These are phyloP conservation scores for Eimeria sp. DNA, from an alignment of 169 alveolate species.

Conservation along the genomic window DNA sequence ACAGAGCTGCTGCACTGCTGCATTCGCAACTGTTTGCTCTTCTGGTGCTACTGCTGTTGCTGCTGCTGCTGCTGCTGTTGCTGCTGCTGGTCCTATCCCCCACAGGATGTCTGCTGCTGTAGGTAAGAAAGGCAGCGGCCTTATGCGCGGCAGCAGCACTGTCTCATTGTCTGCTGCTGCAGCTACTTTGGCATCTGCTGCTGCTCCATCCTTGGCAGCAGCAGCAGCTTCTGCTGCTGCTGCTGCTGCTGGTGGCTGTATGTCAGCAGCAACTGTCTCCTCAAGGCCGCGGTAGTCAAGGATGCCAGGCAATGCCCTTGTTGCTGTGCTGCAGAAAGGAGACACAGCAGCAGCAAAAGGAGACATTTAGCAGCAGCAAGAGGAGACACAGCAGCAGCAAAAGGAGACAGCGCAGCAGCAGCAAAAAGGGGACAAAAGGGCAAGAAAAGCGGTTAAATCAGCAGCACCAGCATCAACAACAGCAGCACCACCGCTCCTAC, in stretches of 20 bases:
- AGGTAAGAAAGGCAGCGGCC: background rate
- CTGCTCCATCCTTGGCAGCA: constrained; percentile 15
- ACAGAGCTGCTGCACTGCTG: constrained; percentile 28
- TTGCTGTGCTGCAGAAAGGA: constrained; percentile 34
- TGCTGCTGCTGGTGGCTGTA: constrained; percentile 48
- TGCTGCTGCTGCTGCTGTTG: constrained; percentile 31
- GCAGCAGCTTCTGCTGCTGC: constrained; percentile 2
- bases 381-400: too few relatives aligned
- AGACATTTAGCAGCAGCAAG: constrained; percentile 5
- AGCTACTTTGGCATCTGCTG: background rate
- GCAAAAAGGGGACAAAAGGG: background rate
- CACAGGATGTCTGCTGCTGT: constrained; percentile 9
- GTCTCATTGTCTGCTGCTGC: constrained; percentile 10
- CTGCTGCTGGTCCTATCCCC: constrained; percentile 26
- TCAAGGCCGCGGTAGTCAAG: background rate
- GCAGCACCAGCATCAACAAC: constrained; percentile 39
- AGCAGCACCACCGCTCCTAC: constrained; percentile 10
- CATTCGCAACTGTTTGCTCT: background rate
- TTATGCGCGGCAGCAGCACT: background rate
- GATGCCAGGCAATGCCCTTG: background rate
- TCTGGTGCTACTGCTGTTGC: constrained; percentile 34
- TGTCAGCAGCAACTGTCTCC: constrained; percentile 17
- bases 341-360: too few relatives aligned
- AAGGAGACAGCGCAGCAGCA: background rate
- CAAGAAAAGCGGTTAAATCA: background rate